Conservation (phyloP, 2,329 filamentous ascomycete genomes). For the Cladophialophora chaetospira region DNA sequence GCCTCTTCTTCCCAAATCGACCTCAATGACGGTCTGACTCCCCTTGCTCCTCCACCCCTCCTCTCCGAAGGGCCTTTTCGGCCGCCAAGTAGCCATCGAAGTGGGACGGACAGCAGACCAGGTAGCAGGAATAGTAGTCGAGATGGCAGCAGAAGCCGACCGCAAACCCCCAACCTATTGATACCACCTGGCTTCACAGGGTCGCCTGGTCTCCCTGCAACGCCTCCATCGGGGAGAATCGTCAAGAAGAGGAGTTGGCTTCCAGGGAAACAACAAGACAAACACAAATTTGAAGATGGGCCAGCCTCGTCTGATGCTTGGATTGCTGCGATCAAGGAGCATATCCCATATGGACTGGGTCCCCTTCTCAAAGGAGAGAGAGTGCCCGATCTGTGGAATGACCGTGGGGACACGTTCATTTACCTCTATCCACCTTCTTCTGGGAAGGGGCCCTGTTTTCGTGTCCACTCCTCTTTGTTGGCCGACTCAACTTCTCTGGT, state of each 20-base stretch:
- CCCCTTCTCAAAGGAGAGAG: constrained; percentile 54
- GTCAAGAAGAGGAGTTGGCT: constrained; percentile 49
- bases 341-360: constrained; percentile 57
- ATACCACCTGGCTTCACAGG: constrained; percentile 14
- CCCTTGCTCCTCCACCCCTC: constrained; percentile 45
- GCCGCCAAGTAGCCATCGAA: constrained; percentile 40
- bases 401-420: constrained; percentile 63
- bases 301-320: constrained; percentile 50
- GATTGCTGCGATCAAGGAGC: constrained; percentile 61
- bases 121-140: constrained; percentile 37
- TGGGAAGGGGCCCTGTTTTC: constrained; percentile 61
- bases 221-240: constrained; percentile 25
- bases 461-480: constrained; percentile 61
- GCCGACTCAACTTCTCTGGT: constrained; percentile 49
- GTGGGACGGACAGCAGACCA: constrained; percentile 35
- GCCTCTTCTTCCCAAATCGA: constrained; percentile 25
- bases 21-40: constrained; percentile 22
- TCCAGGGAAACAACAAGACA: constrained; percentile 40
- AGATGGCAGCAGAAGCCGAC: constrained; percentile 30
- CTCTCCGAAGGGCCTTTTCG: constrained; percentile 42
- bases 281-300: constrained; percentile 37
- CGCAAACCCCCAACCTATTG: constrained; percentile 30
- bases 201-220: constrained; percentile 22
- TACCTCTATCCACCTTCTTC: constrained; percentile 62
- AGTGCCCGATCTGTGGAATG: constrained; percentile 64